Evolutionary conservation across 805 yeast genomes (phyloP), one percentile per base, ranked within the genome.

Genomic region (Phaffomyces antillensis): DNA sequence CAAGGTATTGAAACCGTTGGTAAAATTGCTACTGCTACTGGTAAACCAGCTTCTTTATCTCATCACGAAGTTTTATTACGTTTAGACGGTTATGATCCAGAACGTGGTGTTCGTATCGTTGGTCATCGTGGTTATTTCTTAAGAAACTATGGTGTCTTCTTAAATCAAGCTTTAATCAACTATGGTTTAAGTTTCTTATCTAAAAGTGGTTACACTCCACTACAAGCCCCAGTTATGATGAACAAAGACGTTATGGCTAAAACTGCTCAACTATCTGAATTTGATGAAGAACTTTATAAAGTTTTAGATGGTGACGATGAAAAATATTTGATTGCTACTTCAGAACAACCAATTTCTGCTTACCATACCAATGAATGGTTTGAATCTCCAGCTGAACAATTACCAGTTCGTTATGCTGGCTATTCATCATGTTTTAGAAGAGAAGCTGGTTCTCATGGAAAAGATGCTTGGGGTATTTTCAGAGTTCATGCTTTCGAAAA

Each of bases 401-500:
- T 93, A 57, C 99, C 99, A 50, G 78, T 88, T 52, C 86, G 95
- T 70, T 93, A 93, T 62, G 99, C 96, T 40, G 99, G 99, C 60
- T 93, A 85, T 75, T 89, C 97, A 33, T 86, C 97, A 39, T 93
- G 99, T 81, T 93, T 93, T 83, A 83, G 99, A 71, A 86, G 99
- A 73, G 99, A 93, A 74, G 99, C 99, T 47, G 99, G 99, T 56
- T 83, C 96, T 54, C 98, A 91, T 62, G 99, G 99, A 67, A 91
- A 91, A 68, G 99, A 93, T 63, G 99, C 99, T 41, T 93, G 99
- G 99, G 99, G 99, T 71, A 89, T 93, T 54, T 93, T 93, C 82
- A 85, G 99, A 72, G 98, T 93, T 48, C 99, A 93, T 65, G 95
- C 95, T 51, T 93, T 93, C 63, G 99, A 93, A 73, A 93, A 93